Percentiles rank a stretch among this genome's conserved stretches.
Evolutionary conservation across 2,329 filamentous ascomycete genomes (phyloP).

Genomic region (Hirsutella minnesotensis): DNA sequence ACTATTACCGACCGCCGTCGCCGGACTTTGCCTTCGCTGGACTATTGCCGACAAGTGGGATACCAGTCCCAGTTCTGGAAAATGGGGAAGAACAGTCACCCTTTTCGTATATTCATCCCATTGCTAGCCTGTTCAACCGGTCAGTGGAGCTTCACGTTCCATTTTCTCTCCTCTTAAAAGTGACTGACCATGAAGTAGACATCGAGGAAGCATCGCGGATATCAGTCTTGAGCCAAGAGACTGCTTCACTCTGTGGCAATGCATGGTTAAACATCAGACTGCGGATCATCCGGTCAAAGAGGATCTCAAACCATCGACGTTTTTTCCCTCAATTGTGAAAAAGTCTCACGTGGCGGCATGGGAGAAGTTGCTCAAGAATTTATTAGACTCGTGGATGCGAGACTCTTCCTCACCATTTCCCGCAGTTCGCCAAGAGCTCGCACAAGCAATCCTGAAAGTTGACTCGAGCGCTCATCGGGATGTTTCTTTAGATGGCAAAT

Average conservation of each 20-base stretch:
- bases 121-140: conserved; percentile 49
- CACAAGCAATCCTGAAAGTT: not conserved
- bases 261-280: conserved; percentile 47
- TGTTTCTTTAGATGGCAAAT: not conserved
- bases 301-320: conserved; percentile 34
- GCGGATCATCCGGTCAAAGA: conserved; percentile 34
- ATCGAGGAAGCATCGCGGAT: conserved; percentile 54
- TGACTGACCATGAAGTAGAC: conserved; percentile 15
- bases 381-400: conserved; percentile 49
- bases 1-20: conserved; percentile 43
- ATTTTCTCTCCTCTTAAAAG: not conserved
- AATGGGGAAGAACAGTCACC: conserved; percentile 25
- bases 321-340: conserved; percentile 40
- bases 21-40: conserved; percentile 37
- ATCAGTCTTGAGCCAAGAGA: conserved; percentile 60
- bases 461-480: no score
- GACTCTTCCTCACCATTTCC: conserved; percentile 31
- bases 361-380: conserved; percentile 47
- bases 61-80: conserved; percentile 35
- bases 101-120: conserved; percentile 55
- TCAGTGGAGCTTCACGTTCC: conserved; percentile 8
- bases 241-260: conserved; percentile 53
- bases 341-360: conserved; percentile 57
- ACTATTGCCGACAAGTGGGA: conserved; percentile 27
- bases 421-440: conserved; percentile 33